phyloP scores from a whole-genome alignment of 768 basidiomycete genomes.

The Serendipita vermifera region DNA sequence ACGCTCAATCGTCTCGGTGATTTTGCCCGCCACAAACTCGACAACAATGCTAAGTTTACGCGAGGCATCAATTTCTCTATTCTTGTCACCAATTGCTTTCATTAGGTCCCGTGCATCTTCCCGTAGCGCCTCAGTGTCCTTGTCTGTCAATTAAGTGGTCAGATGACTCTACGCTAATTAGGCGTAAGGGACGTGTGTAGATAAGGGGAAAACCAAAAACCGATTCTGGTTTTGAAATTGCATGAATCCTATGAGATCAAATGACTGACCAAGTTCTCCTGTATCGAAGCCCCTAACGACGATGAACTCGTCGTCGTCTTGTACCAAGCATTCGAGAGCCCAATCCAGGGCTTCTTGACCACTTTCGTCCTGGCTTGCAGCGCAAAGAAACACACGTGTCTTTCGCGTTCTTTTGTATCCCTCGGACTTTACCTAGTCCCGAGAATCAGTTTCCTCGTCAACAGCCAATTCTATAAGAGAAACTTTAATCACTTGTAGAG shows the following conservation, averaged over 20 bases:
- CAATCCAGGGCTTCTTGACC: constrained; percentile 84
- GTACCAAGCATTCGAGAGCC: constrained; percentile 71
- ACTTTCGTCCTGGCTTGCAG: constrained; percentile 77
- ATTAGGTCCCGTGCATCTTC: constrained; percentile 82
- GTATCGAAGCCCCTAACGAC: constrained; percentile 83
- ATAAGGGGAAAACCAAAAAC: neutral
- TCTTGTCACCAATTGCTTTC: constrained; percentile 65
- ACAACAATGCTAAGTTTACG: constrained; percentile 82
- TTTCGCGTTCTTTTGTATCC: constrained; percentile 61
- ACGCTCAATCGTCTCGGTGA: constrained; percentile 81
- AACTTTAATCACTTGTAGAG: constrained; percentile 34
- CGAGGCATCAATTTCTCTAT: constrained; percentile 59
- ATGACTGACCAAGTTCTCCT: constrained; percentile 57
- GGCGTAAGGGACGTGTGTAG: neutral
- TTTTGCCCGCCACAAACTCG: constrained; percentile 85
- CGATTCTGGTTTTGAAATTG: neutral
- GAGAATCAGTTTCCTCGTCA: neutral
- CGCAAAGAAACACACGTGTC: constrained; percentile 83
- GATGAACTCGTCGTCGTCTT: constrained; percentile 86
- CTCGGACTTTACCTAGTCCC: constrained; percentile 51
- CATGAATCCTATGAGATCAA: neutral
- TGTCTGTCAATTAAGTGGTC: constrained; percentile 39
- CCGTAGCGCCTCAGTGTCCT: constrained; percentile 59
- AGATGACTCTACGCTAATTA: neutral
- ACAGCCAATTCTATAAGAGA: neutral